Evolutionary conservation across 2,329 filamentous ascomycete species (phyloP).

Genomic region (Xylaria sp.): DNA sequence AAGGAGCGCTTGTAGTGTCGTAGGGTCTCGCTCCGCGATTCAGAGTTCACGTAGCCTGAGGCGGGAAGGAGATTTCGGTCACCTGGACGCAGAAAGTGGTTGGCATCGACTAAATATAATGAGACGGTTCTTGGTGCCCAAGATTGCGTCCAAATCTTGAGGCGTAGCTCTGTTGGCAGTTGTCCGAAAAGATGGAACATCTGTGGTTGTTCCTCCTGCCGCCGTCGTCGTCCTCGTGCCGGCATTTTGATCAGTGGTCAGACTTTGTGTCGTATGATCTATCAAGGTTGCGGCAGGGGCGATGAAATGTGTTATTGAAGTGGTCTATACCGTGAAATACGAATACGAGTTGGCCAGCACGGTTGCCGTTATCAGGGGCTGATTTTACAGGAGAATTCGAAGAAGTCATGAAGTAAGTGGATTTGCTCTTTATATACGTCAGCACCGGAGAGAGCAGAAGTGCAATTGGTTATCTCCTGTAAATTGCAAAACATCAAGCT

Average conservation of each 20-base stretch:
- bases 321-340: no score
- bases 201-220: background rate
- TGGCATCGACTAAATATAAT: background rate
- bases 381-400: no score
- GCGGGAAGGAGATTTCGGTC: background rate
- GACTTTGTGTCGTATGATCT: background rate
- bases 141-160: conserved; percentile 4
- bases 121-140: conserved; percentile 13
- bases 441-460: no score
- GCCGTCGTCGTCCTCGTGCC: background rate
- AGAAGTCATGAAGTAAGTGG: no score
- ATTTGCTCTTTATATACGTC: no score
- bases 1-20: conserved; percentile 23
- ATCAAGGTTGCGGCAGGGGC: no score
- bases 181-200: conserved; percentile 13
- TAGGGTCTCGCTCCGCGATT: conserved; percentile 23
- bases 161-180: conserved; percentile 24
- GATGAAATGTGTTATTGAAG: no score
- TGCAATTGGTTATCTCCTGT: no score
- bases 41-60: conserved; percentile 25
- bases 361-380: no score
- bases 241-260: background rate
- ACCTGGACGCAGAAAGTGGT: background rate
- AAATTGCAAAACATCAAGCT: no score
- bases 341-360: no score